Percentiles rank a stretch among this genome's conserved stretches.
Conservation (phyloP, 768 basidiomycete genomes). For the Tricholoma saponaceum region DNA sequence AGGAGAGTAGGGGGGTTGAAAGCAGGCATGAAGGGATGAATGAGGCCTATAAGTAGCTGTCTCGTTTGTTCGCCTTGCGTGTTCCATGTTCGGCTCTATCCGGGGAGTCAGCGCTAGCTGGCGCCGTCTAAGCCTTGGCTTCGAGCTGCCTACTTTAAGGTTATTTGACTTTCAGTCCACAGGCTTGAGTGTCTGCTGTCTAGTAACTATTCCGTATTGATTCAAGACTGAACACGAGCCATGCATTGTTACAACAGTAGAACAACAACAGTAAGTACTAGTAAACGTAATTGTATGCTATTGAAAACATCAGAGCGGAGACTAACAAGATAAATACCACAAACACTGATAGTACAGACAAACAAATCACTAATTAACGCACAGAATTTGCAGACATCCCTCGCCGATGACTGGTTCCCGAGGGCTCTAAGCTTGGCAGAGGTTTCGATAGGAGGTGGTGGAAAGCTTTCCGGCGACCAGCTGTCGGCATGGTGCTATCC, state of each 20-base stretch:
- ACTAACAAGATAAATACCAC: constrained; percentile 15
- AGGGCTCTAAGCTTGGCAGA: constrained; percentile 32
- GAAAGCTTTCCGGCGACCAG: constrained; percentile 64
- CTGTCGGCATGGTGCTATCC: constrained; percentile 48
- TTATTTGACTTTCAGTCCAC: background rate
- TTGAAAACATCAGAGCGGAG: constrained; percentile 12
- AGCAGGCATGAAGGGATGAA: constrained; percentile 15
- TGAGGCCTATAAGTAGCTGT: constrained; percentile 7
- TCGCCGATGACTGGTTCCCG: constrained; percentile 41
- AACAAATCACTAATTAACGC: constrained; percentile 36
- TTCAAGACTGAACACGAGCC: constrained; percentile 2
- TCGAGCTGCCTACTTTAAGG: background rate
- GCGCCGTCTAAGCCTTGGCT: no score
- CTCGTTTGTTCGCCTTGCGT: constrained; percentile 7
- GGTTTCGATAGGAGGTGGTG: constrained; percentile 64
- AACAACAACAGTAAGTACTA: constrained; percentile 12
- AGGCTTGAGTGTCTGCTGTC: background rate
- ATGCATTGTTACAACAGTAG: constrained; percentile 15
- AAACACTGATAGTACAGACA: constrained; percentile 18
- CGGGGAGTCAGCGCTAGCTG: no score
- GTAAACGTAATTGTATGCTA: background rate
- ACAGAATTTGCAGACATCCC: constrained; percentile 50
- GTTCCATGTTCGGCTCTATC: constrained; percentile 19
- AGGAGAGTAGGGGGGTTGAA: constrained; percentile 11
- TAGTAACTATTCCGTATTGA: background rate